Evolutionary conservation across 139 green algal genomes (phyloP).

Genomic region (Chlamydomonas eustigma): DNA sequence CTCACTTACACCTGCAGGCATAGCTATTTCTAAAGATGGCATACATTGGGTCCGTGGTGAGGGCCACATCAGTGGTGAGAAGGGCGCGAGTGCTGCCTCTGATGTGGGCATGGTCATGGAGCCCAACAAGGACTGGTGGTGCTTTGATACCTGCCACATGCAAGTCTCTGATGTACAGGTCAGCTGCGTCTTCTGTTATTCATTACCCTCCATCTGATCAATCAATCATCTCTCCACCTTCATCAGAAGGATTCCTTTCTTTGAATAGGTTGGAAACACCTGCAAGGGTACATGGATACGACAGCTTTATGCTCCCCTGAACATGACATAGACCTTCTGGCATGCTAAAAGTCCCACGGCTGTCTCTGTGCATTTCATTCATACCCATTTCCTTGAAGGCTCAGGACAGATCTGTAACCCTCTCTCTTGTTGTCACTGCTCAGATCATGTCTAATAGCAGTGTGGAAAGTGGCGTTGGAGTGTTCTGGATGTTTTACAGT

Average conservation of each 20-base stretch:
- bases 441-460: constrained; percentile 38
- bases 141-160: constrained; percentile 82
- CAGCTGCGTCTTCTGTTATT: too few relatives aligned
- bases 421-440: not conserved
- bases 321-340: too few relatives aligned
- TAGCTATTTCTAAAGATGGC: constrained; percentile 60
- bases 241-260: too few relatives aligned
- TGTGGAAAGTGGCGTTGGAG: constrained; percentile 49
- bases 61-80: constrained; percentile 41
- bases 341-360: too few relatives aligned
- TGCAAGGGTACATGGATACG: too few relatives aligned
- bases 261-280: too few relatives aligned
- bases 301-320: too few relatives aligned
- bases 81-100: constrained; percentile 6
- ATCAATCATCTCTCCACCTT: too few relatives aligned
- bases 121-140: constrained; percentile 86
- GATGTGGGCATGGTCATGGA: constrained; percentile 67
- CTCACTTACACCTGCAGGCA: not conserved
- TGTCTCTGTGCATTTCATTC: too few relatives aligned
- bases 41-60: constrained; percentile 59
- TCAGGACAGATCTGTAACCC: too few relatives aligned
- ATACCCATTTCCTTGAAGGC: too few relatives aligned
- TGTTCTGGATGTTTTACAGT: constrained; percentile 98
- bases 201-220: too few relatives aligned
- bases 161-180: constrained; percentile 84